Conservation (phyloP, 75 land plant genomes). For the Pinus albicaulis region DNA sequence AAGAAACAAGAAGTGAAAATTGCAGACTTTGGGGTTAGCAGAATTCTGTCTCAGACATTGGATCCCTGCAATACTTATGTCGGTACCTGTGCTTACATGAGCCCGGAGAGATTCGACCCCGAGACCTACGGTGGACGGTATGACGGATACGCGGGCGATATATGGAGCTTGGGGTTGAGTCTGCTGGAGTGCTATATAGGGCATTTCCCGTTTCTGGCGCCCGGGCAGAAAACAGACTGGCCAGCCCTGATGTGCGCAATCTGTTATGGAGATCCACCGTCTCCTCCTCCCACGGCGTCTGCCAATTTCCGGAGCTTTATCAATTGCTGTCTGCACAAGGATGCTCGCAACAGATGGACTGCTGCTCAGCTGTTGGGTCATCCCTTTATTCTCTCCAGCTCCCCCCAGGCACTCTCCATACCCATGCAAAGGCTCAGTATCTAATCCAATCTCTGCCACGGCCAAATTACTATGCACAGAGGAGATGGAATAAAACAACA, state of each 20-base stretch:
- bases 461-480: no score
- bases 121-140: conserved; percentile 66
- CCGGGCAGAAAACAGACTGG: conserved; percentile 63
- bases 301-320: conserved; percentile 61
- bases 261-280: conserved; percentile 63
- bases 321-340: conserved; percentile 58
- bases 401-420: background rate
- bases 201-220: conserved; percentile 48
- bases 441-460: no score
- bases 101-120: conserved; percentile 81
- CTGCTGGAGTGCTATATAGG: conserved; percentile 71
- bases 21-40: conserved; percentile 83
- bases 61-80: conserved; percentile 86
- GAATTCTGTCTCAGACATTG: conserved; percentile 67
- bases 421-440: no score
- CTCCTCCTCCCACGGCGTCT: conserved; percentile 64
- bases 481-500: no score
- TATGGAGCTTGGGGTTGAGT: conserved; percentile 80
- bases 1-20: conserved; percentile 59
- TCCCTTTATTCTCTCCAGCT: conserved; percentile 43
- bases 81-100: conserved; percentile 93
- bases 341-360: conserved; percentile 58
- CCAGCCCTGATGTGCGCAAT: conserved; percentile 75
- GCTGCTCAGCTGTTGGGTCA: conserved; percentile 59
- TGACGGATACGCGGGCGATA: conserved; percentile 72